Evolutionary conservation across 768 basidiomycete genomes (phyloP).

Genomic region (Hericium erinaceus): DNA sequence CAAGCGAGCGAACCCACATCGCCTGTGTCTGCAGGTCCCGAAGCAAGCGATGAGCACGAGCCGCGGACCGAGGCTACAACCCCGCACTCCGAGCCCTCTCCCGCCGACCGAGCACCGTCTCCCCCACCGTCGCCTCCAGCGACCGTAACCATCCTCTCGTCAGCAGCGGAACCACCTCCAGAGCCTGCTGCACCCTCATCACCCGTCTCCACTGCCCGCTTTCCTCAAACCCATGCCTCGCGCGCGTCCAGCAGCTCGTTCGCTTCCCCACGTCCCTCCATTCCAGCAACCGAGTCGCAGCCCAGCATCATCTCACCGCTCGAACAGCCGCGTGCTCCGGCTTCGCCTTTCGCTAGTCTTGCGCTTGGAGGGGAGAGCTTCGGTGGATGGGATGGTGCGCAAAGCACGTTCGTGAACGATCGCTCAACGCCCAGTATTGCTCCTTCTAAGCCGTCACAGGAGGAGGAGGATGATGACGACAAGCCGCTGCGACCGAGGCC

Average conservation of each 20-base stretch:
- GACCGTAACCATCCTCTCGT: constrained; percentile 10
- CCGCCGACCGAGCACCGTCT: not conserved
- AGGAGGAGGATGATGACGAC: constrained; percentile 24
- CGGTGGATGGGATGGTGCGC: constrained; percentile 40
- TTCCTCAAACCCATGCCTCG: constrained; percentile 3
- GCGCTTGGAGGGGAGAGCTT: constrained; percentile 37
- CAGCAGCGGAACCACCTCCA: constrained; percentile 4
- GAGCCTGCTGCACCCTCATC: not conserved
- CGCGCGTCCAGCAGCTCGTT: constrained; percentile 10
- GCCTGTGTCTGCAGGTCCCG: constrained; percentile 10
- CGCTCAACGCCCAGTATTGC: constrained; percentile 17
- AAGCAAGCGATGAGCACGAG: not conserved
- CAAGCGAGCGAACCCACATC: not conserved
- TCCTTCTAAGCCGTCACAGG: not conserved
- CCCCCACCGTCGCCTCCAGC: constrained; percentile 14
- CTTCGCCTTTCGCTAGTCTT: constrained; percentile 33
- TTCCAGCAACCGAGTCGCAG: constrained; percentile 3
- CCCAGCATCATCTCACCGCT: constrained; percentile 20
- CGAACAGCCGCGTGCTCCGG: constrained; percentile 17
- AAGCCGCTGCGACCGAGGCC: constrained; percentile 20
- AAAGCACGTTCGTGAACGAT: constrained; percentile 17
- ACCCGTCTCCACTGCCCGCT: not conserved
- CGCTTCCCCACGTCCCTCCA: not conserved
- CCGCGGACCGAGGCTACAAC: not conserved
- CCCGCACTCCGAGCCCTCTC: not conserved